phyloP scores from a whole-genome alignment of 345 rosid species.

The Leavenworthia alabamica region DNA sequence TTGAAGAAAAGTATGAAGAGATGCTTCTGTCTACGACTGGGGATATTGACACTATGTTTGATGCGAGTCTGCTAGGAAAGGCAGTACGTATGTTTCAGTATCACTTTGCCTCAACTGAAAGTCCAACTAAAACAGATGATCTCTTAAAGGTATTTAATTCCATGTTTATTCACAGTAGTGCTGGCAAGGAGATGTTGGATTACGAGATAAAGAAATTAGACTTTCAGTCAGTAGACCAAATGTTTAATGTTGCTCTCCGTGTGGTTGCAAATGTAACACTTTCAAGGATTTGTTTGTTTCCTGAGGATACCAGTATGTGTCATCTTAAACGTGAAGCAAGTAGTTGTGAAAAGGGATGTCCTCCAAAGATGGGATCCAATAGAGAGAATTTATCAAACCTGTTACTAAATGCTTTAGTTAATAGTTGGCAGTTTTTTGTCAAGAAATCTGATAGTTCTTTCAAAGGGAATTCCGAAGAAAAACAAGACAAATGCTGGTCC shows the following conservation, averaged over 20 bases:
- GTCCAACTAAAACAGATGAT: constrained; percentile 38
- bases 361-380: constrained; percentile 28
- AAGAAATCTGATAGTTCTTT: constrained; percentile 39
- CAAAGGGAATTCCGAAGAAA: constrained; percentile 26
- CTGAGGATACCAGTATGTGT: constrained; percentile 29
- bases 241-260: constrained; percentile 49
- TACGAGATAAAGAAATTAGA: constrained; percentile 41
- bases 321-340: constrained; percentile 30
- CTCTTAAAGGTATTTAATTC: constrained; percentile 49
- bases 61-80: constrained; percentile 66
- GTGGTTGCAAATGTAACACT: constrained; percentile 56
- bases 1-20: constrained; percentile 55
- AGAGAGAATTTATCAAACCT: constrained; percentile 37
- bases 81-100: constrained; percentile 54
- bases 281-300: constrained; percentile 54
- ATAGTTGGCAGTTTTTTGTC: constrained; percentile 57
- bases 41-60: constrained; percentile 45
- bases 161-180: constrained; percentile 33
- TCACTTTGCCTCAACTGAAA: constrained; percentile 47
- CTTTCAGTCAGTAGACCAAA: constrained; percentile 36
- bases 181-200: constrained; percentile 49
- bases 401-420: constrained; percentile 48
- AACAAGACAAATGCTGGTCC: constrained; percentile 30
- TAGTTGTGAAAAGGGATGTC: constrained; percentile 23
- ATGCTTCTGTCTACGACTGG: constrained; percentile 40